phyloP scores from a whole-genome alignment of 164 flowering plant genomes.

The Chimonanthus salicifolius region DNA sequence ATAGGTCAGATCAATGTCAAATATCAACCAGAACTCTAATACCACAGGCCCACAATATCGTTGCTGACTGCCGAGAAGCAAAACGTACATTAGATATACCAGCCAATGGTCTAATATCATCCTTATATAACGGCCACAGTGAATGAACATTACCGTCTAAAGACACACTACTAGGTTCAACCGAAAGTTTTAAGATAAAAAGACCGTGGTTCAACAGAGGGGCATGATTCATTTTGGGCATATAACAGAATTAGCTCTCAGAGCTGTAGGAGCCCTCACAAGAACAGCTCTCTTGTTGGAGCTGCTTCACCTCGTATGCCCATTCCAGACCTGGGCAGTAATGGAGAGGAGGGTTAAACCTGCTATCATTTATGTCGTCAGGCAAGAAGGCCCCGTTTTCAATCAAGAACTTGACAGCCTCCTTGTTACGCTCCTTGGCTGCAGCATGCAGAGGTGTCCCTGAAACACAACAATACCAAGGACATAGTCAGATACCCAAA shows the following conservation, averaged over 20 bases:
- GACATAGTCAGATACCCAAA: background rate
- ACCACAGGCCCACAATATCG: no score
- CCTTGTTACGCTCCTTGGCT: conserved; percentile 79
- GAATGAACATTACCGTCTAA: no score
- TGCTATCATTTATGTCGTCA: conserved; percentile 63
- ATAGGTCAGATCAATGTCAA: no score
- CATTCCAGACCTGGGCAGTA: conserved; percentile 95
- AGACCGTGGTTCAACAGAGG: no score
- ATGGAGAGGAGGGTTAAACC: conserved; percentile 95
- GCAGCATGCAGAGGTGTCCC: conserved; percentile 98
- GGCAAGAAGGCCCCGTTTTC: conserved; percentile 96
- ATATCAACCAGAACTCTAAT: no score
- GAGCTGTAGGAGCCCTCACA: conserved; percentile 63
- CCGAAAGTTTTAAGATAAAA: no score
- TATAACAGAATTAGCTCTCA: conserved; percentile 29
- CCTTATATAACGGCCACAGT: no score
- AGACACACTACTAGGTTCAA: no score
- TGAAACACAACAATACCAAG: conserved; percentile 12
- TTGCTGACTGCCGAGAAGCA: no score
- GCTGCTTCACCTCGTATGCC: conserved; percentile 85
- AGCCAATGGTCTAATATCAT: no score
- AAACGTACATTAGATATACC: no score
- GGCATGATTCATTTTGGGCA: no score
- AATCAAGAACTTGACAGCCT: conserved; percentile 68
- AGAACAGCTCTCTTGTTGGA: conserved; percentile 35